A percentile compares a stretch with the other conserved stretches of the same genome.
Conservation (phyloP, 257 asterid species). For the Coffea canephora region DNA sequence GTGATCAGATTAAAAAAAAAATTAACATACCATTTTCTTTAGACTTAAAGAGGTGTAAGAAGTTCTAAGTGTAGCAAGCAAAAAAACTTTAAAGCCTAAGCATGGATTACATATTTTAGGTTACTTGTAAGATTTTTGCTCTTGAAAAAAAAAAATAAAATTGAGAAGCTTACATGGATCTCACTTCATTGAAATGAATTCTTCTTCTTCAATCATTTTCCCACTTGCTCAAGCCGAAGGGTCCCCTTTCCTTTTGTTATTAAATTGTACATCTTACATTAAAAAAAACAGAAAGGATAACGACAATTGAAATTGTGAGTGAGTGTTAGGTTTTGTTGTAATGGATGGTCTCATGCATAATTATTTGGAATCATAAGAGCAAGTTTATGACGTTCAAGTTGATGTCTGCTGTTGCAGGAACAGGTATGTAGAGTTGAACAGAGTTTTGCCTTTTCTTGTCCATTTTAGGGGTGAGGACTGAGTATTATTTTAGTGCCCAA, state of each 20-base stretch:
- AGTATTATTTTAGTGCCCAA: too few species aligned
- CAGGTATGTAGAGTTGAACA: background rate
- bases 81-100: too few species aligned
- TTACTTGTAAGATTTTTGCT: background rate
- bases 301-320: background rate
- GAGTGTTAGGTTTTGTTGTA: background rate
- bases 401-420: background rate
- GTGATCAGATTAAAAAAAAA: too few species aligned
- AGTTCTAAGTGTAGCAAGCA: too few species aligned
- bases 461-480: too few species aligned
- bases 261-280: too few species aligned
- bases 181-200: background rate
- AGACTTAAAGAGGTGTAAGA: too few species aligned
- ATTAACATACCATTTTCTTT: too few species aligned
- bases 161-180: background rate
- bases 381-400: background rate
- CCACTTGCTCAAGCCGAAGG: conserved; percentile 12
- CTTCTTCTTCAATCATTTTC: conserved; percentile 6
- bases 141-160: background rate
- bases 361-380: background rate
- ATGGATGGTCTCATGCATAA: background rate
- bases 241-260: conserved; percentile 7
- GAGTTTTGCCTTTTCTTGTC: too few species aligned
- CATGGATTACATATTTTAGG: too few species aligned
- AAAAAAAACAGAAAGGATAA: background rate